Evolutionary conservation across 116 monocot species (phyloP), one percentile per base, ranked within the genome.

Genomic region (Cymodocea nodosa): DNA sequence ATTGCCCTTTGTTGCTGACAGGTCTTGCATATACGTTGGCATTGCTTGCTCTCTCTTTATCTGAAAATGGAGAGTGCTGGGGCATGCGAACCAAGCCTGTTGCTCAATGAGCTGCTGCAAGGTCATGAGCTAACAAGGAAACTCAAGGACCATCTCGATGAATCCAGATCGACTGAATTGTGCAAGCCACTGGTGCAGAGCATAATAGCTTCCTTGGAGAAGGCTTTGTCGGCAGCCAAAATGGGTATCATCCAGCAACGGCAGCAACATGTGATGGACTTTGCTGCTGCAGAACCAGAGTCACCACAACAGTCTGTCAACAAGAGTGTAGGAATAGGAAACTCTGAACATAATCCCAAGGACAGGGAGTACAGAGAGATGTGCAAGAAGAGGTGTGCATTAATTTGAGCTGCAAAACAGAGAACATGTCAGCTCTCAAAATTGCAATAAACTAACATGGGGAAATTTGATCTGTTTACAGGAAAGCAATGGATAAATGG

Each of bases 371-470:
- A 62, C 35, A 62, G 52, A 23, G 79, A 71, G 65, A 67, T 61
- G 59, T 67, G 40, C 66, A 89, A 79, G 75, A 89, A 78, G 75
- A 89, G 89, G 85, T 89, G 49, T 34, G 53, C 34, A 7, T n/a
- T 4, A 51, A 30, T 39, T 22, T 16, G 36, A 62, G 19, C 62
- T 62, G 35, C 35, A 62, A 4, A 13, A 18, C 14, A 68, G 8
- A n/a, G 11, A 35, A 18, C 8, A 36, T 34, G 16, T 60, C 35
- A 63, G 14, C 15, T 18, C n/a, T 62, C 36, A 39, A n/a, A 17
- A 14, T 62, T 15, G 4, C 62, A 50, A 49, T 50, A 13, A 23
- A 35, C 65, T 65, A 23, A 65, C 65, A 14, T n/a, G 51, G 48
- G 16, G 11, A 65, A 50, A 50, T 23, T 65, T 51, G 50, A 19